Base-by-base conservation (phyloP, 495 filamentous ascomycete species). In the Pyrenula aspistea region DNA sequence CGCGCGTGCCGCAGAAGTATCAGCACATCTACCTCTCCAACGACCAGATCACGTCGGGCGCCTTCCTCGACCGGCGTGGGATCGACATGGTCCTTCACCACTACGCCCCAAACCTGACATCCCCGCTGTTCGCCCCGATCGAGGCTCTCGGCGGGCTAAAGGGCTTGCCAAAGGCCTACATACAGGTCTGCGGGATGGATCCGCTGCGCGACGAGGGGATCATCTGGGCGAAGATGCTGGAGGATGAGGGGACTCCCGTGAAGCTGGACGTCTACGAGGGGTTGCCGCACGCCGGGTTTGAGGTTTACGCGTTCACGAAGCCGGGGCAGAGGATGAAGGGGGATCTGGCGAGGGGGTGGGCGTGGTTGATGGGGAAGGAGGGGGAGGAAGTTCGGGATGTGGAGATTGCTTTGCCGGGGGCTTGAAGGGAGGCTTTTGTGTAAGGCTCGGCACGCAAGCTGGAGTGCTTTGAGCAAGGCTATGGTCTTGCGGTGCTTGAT, bases 181-280 rank as follows among this genome's bases (percentile, higher is more conserved):
- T 79, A 0, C 67, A 74, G 60, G 58, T 72, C 2, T 66, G 62
- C 22, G 73, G 69, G 2, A 47, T 69, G 56, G 73, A 75, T 58
- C 59, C 65, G 10, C 51, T 73, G 21, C 60, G 73, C 1, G 73
- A 75, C 57, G 73, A 75, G 25, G 72, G 53, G 2, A 22, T 75
- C 25, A 57, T 73, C 0, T 74, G 72, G 56, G 72, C 65, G 48
- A 57, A 64, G 54, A 51, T 64, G 15, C 31, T 75, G 55, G 55
- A 59, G 50, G 68, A 71, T 12, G 36, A 62, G 22, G 74, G 66
- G 1, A 62, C 72, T 4, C 61, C 67, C 58, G 71, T 68, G 2
- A 71, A 63, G 53, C 49, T 71, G 24, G 63, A 73, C 60, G 61
- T 65, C 4, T 77, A 77, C 58, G 68, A 70, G 0, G 73, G 73